Evolutionary conservation across 768 basidiomycete species (phyloP).

Genomic region (Panus rudis): DNA sequence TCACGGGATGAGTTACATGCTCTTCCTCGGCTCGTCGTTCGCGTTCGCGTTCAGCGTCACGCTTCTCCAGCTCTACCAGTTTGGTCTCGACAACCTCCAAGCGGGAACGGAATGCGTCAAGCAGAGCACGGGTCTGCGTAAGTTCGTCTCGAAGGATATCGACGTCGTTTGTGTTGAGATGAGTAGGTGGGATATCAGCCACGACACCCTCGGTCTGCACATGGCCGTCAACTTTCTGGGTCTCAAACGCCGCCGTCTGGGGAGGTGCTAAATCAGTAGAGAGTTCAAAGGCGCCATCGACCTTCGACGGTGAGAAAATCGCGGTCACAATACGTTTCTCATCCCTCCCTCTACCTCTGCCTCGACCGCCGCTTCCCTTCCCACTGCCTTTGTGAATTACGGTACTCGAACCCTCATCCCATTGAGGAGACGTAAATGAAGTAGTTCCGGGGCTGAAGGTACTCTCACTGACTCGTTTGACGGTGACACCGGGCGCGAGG

Average conservation of each 20-base stretch:
- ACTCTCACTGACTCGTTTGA: constrained; percentile 21
- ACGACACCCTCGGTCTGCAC: not conserved
- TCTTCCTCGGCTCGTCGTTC: not conserved
- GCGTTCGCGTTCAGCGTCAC: constrained; percentile 11
- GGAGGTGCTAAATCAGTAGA: not conserved
- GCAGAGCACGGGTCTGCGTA: constrained; percentile 15
- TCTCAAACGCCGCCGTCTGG: not conserved
- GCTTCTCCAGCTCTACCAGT: constrained; percentile 22
- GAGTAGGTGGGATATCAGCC: not conserved
- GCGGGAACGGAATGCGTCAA: constrained; percentile 23
- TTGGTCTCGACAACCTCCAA: constrained; percentile 25
- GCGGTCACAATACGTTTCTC: constrained; percentile 25
- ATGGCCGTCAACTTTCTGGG: not conserved
- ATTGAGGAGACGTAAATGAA: not conserved
- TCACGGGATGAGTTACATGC: not conserved
- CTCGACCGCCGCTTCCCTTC: constrained; percentile 8
- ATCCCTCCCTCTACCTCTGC: constrained; percentile 15
- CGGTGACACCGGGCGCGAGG: constrained; percentile 23
- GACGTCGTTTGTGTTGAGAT: constrained; percentile 9
- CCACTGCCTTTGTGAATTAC: constrained; percentile 12
- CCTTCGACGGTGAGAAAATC: constrained; percentile 20
- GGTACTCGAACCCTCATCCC: constrained; percentile 7
- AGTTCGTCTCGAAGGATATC: constrained; percentile 19
- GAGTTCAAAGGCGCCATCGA: not conserved
- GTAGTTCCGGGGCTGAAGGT: not conserved